phyloP scores from a whole-genome alignment of 2,329 filamentous ascomycete species.

The Clonostachys rosea region DNA sequence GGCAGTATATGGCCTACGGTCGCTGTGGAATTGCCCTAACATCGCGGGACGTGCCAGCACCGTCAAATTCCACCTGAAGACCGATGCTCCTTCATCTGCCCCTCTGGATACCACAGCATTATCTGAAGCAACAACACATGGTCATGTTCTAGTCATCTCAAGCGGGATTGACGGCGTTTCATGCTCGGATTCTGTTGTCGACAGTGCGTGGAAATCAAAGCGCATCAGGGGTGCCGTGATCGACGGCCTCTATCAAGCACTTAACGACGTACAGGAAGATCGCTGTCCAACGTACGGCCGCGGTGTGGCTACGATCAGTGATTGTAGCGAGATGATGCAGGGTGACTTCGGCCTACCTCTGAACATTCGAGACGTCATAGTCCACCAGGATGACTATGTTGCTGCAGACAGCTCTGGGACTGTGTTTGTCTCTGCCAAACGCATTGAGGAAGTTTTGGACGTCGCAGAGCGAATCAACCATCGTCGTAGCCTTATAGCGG shows the following conservation, averaged over 20 bases:
- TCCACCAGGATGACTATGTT: constrained; percentile 6
- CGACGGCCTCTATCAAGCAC: constrained; percentile 22
- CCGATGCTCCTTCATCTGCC: constrained; percentile 1
- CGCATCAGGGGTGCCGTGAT: constrained; percentile 19
- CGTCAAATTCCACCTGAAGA: constrained; percentile 6
- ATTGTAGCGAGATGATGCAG: constrained; percentile 20
- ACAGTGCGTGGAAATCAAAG: constrained; percentile 11
- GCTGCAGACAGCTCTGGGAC: too few species aligned
- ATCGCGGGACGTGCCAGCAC: constrained; percentile 10
- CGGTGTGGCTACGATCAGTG: constrained; percentile 21
- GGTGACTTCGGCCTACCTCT: constrained; percentile 6
- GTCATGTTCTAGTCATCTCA: constrained; percentile 1
- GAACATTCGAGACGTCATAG: constrained; percentile 6
- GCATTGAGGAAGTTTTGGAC: too few species aligned
- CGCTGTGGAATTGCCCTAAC: constrained; percentile 11
- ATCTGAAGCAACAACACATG: background rate
- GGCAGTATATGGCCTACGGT: constrained; percentile 8
- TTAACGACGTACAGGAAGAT: constrained; percentile 20
- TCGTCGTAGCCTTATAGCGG: too few species aligned
- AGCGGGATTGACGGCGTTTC: constrained; percentile 9
- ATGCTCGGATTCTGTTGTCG: constrained; percentile 9
- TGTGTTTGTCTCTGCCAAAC: too few species aligned
- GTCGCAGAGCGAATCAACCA: too few species aligned
- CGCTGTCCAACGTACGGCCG: constrained; percentile 23
- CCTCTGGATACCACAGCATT: background rate